Evolutionary conservation across 2,329 filamentous ascomycete species (phyloP), one percentile per base, ranked within the genome.

Genomic region (Aspergillus vadensis): DNA sequence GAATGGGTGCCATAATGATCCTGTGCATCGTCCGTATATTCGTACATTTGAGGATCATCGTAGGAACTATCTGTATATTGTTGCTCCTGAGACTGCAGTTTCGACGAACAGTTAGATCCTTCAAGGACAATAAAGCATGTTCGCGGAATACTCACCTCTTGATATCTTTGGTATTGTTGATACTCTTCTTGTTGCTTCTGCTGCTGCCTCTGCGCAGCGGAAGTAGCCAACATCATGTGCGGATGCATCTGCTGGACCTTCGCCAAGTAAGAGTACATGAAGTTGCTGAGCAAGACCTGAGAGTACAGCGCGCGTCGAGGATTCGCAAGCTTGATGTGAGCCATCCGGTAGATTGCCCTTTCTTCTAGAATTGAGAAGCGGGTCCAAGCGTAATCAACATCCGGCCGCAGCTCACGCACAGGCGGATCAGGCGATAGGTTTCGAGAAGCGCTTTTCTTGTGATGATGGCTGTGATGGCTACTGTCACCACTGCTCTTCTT

Each of bases 191-290:
- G 70, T 56, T 79, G 75, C 9, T 76, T 71, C 39, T 79, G 76
- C 48, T 76, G 73, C 62, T 77, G 74, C 62, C 90, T 88, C 69
- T 92, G 92, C 38, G 90, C 88, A 15, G 83, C 81, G 55, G 90
- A 93, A 38, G 90, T 86, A n/a, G 91, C 91, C 47, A 96, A 88
- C 70, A 96, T 91, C 79, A 97, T 91, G 72, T 96, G 91, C 47
- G 95, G 95, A 76, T 99, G 95, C 91, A 97, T 97, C 71, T 96
- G 92, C 78, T 99, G 95, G 49, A 99, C 95, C 76, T 98, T 99
- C 63, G 95, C 95, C 65, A 99, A 85, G 75, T 99, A 99, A 59
- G 92, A 95, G 80, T 99, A 99, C 95, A 99, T 99, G 78, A 99
- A 99, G 76, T 99, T 99, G 78, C 93, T 97, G 67, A 99, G 85